Evolutionary conservation across 2,329 filamentous ascomycete species (phyloP), one percentile per base, ranked within the genome.

Genomic region (Colletotrichum karsti): DNA sequence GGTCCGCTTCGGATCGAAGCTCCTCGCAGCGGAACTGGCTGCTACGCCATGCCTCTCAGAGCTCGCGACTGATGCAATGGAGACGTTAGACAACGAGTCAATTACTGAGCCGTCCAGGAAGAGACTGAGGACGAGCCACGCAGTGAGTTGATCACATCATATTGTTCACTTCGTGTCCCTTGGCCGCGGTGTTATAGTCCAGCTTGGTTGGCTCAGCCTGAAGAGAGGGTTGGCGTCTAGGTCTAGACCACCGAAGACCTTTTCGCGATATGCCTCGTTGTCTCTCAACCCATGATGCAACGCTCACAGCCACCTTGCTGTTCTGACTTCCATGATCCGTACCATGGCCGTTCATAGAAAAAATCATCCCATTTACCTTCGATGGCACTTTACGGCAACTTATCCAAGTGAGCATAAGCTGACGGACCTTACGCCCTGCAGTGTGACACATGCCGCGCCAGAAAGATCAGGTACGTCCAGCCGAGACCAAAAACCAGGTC

Each of bases 361-460:
- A 53, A 5, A 30, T 5, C 51, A 55, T 41, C 51, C 5, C 15
- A 28, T 20, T 39, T 30, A 54, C 10, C 28, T 28, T 12, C 50
- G 20, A 53, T 24, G 30, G 28, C 26, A 22, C 28, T 28, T 37
- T 20, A 10, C 20, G 20, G 22, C 22, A 56, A 26, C 22, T 22
- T 56, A 24, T 42, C 26, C 39, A 18, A 51, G 50, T 22, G 24
- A 58, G 28, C 18, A 30, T 51, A 37, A 44, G 35, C 44, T 67
- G 24, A 26, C 60, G 24, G 24, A 57, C 37, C 24, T n/a, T 28
- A 39, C 55, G n/a, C 28, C 53, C 35, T 20, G 9, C 48, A 85
- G 83, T 85, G 83, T 66, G 83, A 86, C 71, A 75, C 79, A 7
- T 86, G 84, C 73, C 78, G 84, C 63, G 76, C 78, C 57, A 78